Evolutionary conservation across 2,329 filamentous ascomycete species (phyloP).

Genomic region (Tolypocladium guangdongense): DNA sequence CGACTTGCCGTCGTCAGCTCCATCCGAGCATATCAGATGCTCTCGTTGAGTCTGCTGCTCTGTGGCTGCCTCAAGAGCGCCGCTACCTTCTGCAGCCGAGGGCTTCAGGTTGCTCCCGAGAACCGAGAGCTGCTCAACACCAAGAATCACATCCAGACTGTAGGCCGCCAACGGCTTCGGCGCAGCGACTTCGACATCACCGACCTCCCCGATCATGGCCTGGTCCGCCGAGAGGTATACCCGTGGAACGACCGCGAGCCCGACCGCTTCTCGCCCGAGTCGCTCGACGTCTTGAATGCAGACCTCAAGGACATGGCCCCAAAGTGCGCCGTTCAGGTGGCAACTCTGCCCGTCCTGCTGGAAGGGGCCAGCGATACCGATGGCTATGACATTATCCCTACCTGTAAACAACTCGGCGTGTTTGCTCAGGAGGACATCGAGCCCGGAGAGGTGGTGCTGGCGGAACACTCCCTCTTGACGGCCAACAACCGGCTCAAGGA

Average conservation of each 20-base stretch:
- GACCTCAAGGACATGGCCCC: slow-evolving; percentile 60
- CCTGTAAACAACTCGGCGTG: slow-evolving; percentile 71
- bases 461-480: slow-evolving; percentile 77
- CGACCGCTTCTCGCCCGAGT: slow-evolving; percentile 58
- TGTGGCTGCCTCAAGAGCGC: slow-evolving; percentile 61
- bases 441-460: slow-evolving; percentile 64
- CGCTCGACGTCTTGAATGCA: slow-evolving; percentile 60
- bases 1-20: slow-evolving; percentile 38
- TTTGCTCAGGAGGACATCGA: slow-evolving; percentile 77
- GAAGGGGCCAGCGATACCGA: slow-evolving; percentile 40
- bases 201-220: slow-evolving; percentile 56
- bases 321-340: slow-evolving; percentile 68
- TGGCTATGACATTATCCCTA: slow-evolving; percentile 38
- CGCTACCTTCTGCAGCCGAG: slow-evolving; percentile 52
- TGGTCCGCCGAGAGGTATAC: slow-evolving; percentile 60
- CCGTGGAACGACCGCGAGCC: slow-evolving; percentile 59
- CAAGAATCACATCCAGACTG: slow-evolving; percentile 40
- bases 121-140: slow-evolving; percentile 46
- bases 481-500: slow-evolving; percentile 84
- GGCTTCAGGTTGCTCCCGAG: slow-evolving; percentile 40
- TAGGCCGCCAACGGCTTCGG: slow-evolving; percentile 38
- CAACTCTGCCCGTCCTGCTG: slow-evolving; percentile 63
- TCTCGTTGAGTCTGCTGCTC: slow-evolving; percentile 47
- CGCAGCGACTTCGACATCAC: slow-evolving; percentile 34
- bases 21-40: slow-evolving; percentile 47